These are phyloP conservation scores for Cercospora zeina DNA, from an alignment of 2,329 filamentous ascomycete species.

Conservation along the genomic window DNA sequence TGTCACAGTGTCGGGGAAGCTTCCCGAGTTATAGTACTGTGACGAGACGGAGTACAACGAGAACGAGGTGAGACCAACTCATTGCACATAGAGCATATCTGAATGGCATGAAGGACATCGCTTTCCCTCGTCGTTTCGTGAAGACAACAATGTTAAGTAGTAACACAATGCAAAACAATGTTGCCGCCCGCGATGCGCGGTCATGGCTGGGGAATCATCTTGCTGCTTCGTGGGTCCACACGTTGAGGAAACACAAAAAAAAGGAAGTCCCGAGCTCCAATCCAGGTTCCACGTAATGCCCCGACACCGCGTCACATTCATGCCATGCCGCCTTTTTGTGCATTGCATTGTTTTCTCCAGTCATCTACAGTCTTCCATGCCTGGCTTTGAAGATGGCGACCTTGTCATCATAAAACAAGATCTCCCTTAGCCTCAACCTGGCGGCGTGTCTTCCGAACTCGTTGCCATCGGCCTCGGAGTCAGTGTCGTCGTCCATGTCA, in stretches of 20 bases:
- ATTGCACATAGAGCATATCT: neutral
- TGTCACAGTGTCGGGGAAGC: neutral
- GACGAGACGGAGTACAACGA: neutral
- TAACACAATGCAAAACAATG: slow-evolving; percentile 1
- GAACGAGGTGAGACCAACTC: neutral
- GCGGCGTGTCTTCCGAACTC: slow-evolving; percentile 27
- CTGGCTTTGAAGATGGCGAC: slow-evolving; percentile 77
- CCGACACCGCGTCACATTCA: neutral
- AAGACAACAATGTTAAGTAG: neutral
- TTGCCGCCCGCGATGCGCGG: slow-evolving; percentile 1
- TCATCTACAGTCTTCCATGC: slow-evolving; percentile 53
- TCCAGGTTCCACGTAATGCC: neutral
- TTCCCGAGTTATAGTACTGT: neutral
- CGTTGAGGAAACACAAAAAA: neutral
- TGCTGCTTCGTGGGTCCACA: neutral
- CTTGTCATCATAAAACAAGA: slow-evolving; percentile 82
- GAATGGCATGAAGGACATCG: neutral
- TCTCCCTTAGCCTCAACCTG: slow-evolving; percentile 69
- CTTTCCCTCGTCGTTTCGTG: neutral
- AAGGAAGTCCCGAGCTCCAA: neutral
- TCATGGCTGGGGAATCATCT: neutral
- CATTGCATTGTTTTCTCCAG: neutral
- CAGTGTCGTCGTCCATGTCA: slow-evolving; percentile 19
- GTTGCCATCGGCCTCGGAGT: slow-evolving; percentile 18
- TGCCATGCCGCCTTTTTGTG: neutral